phyloP scores from a whole-genome alignment of 306 rosid species.

The Cicer bijugum region DNA sequence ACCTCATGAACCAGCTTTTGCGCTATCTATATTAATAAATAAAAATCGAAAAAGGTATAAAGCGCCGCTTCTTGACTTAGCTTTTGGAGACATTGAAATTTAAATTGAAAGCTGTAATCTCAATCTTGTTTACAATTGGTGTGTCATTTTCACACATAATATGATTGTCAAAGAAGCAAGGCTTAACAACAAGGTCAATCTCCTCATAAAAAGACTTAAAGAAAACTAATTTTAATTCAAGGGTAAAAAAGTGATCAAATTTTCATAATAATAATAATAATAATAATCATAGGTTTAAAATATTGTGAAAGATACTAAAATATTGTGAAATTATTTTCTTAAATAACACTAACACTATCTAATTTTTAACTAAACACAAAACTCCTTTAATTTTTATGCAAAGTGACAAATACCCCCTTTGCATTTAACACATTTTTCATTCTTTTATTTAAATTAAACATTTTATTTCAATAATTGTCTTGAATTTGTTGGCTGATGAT shows the following conservation, averaged over 20 bases:
- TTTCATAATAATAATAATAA: no score
- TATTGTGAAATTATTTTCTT: no score
- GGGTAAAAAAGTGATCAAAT: background rate
- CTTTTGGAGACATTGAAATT: slow-evolving; percentile 51
- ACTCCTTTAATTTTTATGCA: no score
- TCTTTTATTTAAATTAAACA: no score
- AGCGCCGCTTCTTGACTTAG: slow-evolving; percentile 54
- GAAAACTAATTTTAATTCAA: background rate
- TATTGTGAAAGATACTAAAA: no score
- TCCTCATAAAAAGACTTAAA: background rate
- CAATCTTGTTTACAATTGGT: slow-evolving; percentile 26
- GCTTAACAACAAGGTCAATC: background rate
- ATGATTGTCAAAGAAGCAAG: slow-evolving; percentile 10
- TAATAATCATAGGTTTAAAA: background rate
- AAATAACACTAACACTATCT: no score
- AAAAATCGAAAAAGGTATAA: slow-evolving; percentile 38
- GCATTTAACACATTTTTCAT: no score
- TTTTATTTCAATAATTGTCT: no score
- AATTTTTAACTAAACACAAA: no score
- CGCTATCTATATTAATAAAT: slow-evolving; percentile 22
- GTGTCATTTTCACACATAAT: slow-evolving; percentile 29
- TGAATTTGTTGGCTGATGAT: no score
- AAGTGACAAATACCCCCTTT: no score
- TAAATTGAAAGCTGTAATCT: slow-evolving; percentile 25
- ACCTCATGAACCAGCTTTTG: slow-evolving; percentile 43